Percentiles rank a stretch among this genome's conserved stretches.
Evolutionary conservation across 371 early-diverging fungal species (phyloP).

Genomic region (Capillidium rhysosporum): DNA sequence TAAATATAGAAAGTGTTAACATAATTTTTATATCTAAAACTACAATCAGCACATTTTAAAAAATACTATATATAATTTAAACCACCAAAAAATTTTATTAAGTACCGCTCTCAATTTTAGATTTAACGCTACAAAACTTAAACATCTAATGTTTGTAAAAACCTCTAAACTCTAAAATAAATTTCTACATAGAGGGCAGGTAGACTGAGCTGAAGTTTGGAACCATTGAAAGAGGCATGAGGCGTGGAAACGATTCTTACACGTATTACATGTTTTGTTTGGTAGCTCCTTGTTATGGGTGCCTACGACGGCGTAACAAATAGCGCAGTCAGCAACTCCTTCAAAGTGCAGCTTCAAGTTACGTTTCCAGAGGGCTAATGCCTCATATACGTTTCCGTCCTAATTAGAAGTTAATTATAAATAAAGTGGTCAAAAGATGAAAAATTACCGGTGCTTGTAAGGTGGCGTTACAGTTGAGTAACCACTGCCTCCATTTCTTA

Average conservation of each 20-base stretch:
- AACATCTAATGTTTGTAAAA: too few relatives aligned
- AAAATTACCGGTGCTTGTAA: slow-evolving; percentile 36
- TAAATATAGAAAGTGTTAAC: too few relatives aligned
- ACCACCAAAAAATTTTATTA: too few relatives aligned
- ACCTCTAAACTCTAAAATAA: slow-evolving; percentile 51
- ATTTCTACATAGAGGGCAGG: slow-evolving; percentile 81
- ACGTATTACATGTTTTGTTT: slow-evolving; percentile 75
- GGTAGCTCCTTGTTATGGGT: slow-evolving; percentile 76
- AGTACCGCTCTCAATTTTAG: too few relatives aligned
- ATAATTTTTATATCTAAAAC: too few relatives aligned
- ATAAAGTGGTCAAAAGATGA: not conserved
- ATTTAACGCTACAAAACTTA: too few relatives aligned
- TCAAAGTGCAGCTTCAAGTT: slow-evolving; percentile 79
- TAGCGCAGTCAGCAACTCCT: slow-evolving; percentile 87
- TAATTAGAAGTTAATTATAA: slow-evolving; percentile 13
- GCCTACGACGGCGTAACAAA: slow-evolving; percentile 88
- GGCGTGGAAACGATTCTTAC: slow-evolving; percentile 88
- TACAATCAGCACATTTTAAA: too few relatives aligned
- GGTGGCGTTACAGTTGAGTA: slow-evolving; percentile 52
- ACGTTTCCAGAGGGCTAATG: slow-evolving; percentile 50
- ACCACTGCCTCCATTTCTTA: slow-evolving; percentile 75
- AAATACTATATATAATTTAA: too few relatives aligned
- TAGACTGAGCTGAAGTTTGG: slow-evolving; percentile 65
- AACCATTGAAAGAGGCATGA: slow-evolving; percentile 93
- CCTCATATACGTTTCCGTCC: slow-evolving; percentile 65